These are phyloP conservation scores for Saccharomycopsis schoenii DNA, from an alignment of 805 yeast genomes.

Conservation along the genomic window DNA sequence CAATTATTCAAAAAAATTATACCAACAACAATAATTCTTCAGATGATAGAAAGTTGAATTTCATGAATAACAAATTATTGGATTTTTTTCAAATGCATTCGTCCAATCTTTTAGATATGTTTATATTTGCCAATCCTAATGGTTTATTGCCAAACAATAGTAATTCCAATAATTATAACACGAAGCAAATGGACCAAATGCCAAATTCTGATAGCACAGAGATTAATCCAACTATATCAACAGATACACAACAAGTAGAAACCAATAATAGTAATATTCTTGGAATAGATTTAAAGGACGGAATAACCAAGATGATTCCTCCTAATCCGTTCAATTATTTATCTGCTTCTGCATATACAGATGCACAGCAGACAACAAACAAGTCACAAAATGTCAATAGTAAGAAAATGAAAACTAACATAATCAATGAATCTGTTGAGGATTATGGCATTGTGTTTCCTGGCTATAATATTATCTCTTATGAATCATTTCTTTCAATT, in stretches of 20 bases:
- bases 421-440: constrained; percentile 5
- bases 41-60: constrained; percentile 13
- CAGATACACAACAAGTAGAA: not conserved
- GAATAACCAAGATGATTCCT: not conserved
- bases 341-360: not conserved
- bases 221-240: not conserved
- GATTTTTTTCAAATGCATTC: constrained; percentile 18
- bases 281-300: not conserved
- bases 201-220: not conserved
- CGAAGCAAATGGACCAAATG: not conserved
- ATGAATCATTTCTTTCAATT: constrained; percentile 13
- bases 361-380: not conserved
- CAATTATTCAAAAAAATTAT: not conserved
- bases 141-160: not conserved
- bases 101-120: constrained; percentile 14
- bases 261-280: not conserved
- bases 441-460: constrained; percentile 17
- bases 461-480: constrained; percentile 15
- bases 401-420: not conserved
- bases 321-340: not conserved
- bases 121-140: constrained; percentile 12
- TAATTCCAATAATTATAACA: not conserved
- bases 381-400: not conserved
- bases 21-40: constrained; percentile 9
- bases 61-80: constrained; percentile 14